Base-by-base conservation (phyloP, 2,329 filamentous ascomycete species). In the Aspergillus sp. region DNA sequence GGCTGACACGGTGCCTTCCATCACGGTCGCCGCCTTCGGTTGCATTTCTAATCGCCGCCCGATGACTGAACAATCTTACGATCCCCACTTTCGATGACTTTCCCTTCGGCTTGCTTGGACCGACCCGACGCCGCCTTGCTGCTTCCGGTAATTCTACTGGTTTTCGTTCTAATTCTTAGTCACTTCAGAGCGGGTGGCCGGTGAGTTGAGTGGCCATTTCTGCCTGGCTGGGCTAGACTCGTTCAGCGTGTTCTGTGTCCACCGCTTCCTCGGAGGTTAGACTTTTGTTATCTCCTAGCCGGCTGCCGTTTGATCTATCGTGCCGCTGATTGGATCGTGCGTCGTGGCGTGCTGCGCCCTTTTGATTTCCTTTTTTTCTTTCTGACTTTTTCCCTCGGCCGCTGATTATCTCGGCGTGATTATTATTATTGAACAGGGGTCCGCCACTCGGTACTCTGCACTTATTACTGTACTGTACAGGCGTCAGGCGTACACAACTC, bases 201-300 rank as follows among this genome's bases (percentile, higher is more conserved):
- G 32, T 36, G 32, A 36, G 32, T 36, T 29, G 26, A 29, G 26
- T 29, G 26, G 26, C 26, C 36, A 7, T n/a, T 42, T 42, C 14
- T n/a, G 45, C 45, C 45, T 24, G 7, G n/a, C 18, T 42, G 36
- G 36, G 14, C 14, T 16, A n/a, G 14, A 16, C 14, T 24, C 24
- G 24, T 24, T 24, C 24, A 24, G 24, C 24, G 24, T 22, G 22
- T 22, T 22, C 29, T 31, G 7, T 9, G 11, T 32, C 31, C 31
- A 42, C 45, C 45, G 18, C 22, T 24, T 47, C 42, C 45, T 47
- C 18, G 22, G 45, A 46, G 42, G 42, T 46, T 46, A 46, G 16
- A 18, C 46, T 46, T 47, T 52, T 52, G 61, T 66, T 65, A 65
- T 66, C 59, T 66, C 61, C 52, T 57, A 55, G 36, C 56, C 57